Conservation (phyloP, 257 asterid genomes). For the Fraxinus anomala region DNA sequence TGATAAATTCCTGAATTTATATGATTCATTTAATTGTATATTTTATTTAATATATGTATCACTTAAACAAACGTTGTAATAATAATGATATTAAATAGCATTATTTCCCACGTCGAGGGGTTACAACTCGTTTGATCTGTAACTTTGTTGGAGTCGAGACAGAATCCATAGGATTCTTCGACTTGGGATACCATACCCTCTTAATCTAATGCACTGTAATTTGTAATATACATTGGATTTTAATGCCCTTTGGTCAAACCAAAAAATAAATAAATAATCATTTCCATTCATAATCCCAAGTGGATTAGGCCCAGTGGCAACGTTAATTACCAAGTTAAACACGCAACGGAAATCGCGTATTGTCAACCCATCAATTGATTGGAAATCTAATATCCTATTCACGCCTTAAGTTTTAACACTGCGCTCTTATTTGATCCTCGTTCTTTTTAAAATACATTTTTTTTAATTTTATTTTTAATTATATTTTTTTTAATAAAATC, state of each 20-base stretch:
- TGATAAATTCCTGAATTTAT: too few species aligned
- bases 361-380: conserved; percentile 55
- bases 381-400: background rate
- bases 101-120: too few species aligned
- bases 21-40: too few species aligned
- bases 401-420: background rate
- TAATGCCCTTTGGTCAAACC: conserved; percentile 26
- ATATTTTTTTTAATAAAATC: too few species aligned
- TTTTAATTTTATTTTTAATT: too few species aligned
- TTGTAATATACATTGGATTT: background rate
- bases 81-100: too few species aligned
- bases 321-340: background rate
- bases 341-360: background rate
- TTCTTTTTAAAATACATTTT: too few species aligned
- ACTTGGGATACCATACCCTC: background rate
- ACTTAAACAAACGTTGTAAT: too few species aligned
- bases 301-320: background rate
- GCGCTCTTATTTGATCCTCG: too few species aligned
- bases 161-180: conserved; percentile 11
- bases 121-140: conserved; percentile 40
- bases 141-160: conserved; percentile 33
- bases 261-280: background rate
- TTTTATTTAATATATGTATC: too few species aligned
- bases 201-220: too few species aligned
- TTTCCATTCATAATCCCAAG: background rate